Evolutionary conservation across 176 grass and related monocot species (phyloP), one percentile per base, ranked within the genome.

Genomic region (Tillandsia fasciculata): DNA sequence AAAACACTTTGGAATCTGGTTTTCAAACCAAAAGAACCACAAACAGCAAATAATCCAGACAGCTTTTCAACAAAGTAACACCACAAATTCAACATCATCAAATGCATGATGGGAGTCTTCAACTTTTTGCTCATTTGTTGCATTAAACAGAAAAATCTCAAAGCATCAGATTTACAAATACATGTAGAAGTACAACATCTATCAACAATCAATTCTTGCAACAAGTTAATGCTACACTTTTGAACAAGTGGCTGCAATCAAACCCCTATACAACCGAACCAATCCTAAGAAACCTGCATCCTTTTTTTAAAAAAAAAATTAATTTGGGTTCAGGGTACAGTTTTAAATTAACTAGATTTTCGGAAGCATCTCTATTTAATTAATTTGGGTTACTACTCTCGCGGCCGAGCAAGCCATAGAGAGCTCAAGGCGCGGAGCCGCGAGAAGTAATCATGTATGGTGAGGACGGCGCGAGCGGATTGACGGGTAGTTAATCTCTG

Each of bases 401-500:
- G 76, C 61, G 91, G 91, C 20, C 87, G 87, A 42, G 91, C 91
- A 64, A 85, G 82, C 91, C 91, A 96, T 68, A 96, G 91, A 72
- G 91, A 96, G 64, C 91, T 96, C 70, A 96, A 65, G 49, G 87
- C 91, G 50, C 87, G 91, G 52, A 96, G 79, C 23, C 87, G 68
- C 1, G 87, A 90, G 70, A 91, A 87, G 83, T 91, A 96, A 49
- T 96, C 91, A 9, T 83, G 86, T 75, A 96, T 90, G 58, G 91
- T 87, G 84, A 96, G 91, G 42, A 96, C 79, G 51, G 91, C 91
- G 67, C 87, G 81, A 68, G 91, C 91, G n/a, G 87, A 87, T 49
- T 96, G 91, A 3, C 87, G 91, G 73, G 83, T 87, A 10, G 91
- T 96, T 75, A 96, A 84, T 77, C 90, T 90, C 59, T 86, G 87